Base-by-base conservation (phyloP, 192 early-diverging fungal species). In the Rhizoclosmatium sp. region DNA sequence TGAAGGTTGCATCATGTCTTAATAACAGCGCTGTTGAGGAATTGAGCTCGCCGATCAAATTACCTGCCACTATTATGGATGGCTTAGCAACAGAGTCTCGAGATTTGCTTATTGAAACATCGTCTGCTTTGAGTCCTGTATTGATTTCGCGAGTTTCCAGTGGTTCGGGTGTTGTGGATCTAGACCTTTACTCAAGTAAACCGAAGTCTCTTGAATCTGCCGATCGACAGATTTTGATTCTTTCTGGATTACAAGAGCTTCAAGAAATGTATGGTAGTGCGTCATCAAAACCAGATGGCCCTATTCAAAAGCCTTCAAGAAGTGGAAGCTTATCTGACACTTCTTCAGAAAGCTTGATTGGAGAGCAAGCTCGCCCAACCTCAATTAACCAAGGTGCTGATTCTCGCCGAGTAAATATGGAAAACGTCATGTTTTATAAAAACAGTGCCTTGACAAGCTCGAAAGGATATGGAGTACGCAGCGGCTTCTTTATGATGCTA, bases 401-500 rank as follows among this genome's bases (percentile, higher is more conserved):
- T 16, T 40, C 19, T 7, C 45, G 56, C 21, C 78, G 66, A 61
- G 59, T 51, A 9, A 51, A 71, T 46, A 75, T 82, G 47, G 83
- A 87, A 3, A 79, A 77, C 60, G 59, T 84, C 4, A 71, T 82
- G 70, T 48, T 78, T 42, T 82, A 78, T 73, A 51, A 82, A 44
- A 83, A 72, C 44, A 67, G 40, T 47, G 80, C 85, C 16, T 71
- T 83, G 69, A 68, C 82, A 23, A 44, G 71, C 0, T 58, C 71
- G 14, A 64, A 73, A 47, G 78, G 78, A 23, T 61, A 84, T 40
- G 82, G 85, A 7, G 42, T 49, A 10, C 75, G 84, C 7, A 78
- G 69, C 31, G 58, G 79, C 51, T 87, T 89, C 56, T 71, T 89
- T 54, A 23, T 87, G 31, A 76, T 85, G 71, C 56, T 79, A 9